phyloP scores from a whole-genome alignment of 2,329 filamentous ascomycete genomes.

The Aureobasidium sp. region DNA sequence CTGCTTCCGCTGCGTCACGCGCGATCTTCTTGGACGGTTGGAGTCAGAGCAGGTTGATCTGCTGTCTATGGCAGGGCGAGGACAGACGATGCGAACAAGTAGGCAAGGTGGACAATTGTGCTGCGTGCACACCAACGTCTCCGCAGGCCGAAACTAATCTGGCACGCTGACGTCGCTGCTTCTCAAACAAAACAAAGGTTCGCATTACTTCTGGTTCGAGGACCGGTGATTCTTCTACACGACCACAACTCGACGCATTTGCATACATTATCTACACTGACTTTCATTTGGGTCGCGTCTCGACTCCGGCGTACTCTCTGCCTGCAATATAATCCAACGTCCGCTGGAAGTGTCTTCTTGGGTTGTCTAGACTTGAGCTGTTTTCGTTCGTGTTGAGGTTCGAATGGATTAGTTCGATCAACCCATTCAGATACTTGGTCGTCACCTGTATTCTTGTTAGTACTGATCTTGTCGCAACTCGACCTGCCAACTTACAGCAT shows the following conservation, averaged over 20 bases:
- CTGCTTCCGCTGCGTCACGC: neutral
- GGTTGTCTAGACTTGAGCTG: conserved; percentile 73
- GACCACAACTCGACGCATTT: neutral
- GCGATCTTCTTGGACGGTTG: neutral
- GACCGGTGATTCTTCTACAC: too few species aligned
- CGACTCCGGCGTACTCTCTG: conserved; percentile 86
- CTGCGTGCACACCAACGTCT: conserved; percentile 4
- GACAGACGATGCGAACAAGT: neutral
- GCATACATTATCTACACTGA: conserved; percentile 9
- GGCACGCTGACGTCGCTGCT: neutral
- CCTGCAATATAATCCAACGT: conserved; percentile 89
- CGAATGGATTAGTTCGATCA: conserved; percentile 96
- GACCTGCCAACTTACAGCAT: conserved; percentile 55
- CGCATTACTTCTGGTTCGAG: too few species aligned
- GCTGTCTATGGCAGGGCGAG: neutral
- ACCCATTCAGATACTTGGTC: conserved; percentile 92
- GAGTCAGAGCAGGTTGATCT: neutral
- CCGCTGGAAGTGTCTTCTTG: conserved; percentile 86
- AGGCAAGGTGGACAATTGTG: neutral
- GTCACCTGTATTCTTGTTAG: conserved; percentile 53
- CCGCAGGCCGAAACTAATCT: neutral
- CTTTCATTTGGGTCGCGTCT: conserved; percentile 50
- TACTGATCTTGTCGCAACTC: too few species aligned
- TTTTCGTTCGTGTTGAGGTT: conserved; percentile 84
- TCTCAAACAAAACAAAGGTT: conserved; percentile 10